Base-by-base conservation (phyloP, 495 filamentous ascomycete species). In the Penicillium ochrochloron region DNA sequence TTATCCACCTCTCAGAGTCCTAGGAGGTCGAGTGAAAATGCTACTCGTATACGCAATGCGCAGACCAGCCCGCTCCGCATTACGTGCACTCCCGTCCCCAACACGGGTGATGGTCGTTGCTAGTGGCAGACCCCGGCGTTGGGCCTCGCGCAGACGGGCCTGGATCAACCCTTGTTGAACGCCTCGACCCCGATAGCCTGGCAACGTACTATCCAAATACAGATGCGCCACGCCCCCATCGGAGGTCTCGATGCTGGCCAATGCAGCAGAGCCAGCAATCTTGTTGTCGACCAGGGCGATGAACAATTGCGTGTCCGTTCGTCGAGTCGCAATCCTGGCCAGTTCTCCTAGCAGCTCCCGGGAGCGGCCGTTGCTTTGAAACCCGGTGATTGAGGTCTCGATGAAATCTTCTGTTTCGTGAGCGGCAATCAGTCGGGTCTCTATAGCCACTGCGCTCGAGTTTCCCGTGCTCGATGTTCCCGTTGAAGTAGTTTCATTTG, bases 1-100 rank as follows among this genome's bases (percentile, higher is more conserved):
- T 21, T 33, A 33, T 25, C 53, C 53, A 15, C 10, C 33, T 46
- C 51, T 44, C 51, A n/a, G 39, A 15, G 15, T 21, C 14, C 23
- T 44, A n/a, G n/a, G n/a, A n/a, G 37, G 60, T 51, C 31, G 46
- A 37, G 9, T 41, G 33, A 66, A 31, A 7, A 63, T 48, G 17
- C 23, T 23, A 14, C 31, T 64, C 3, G 41, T 71, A 39, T 64
- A 66, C 8, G 51, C 68, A 8, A 56, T 9, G 3, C 29, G 19
- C 35, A 71, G 19, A 19, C 60, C 63, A 37, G 60, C 63, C 23
- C 63, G 51, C 41, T 60, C 63, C 27, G 58, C 60, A 48, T 68
- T 71, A 12, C 61, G 63, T 29, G 52, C 63, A 57, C 66, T 66
- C 0, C 63, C 66, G 19, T 62, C 57, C 15, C 61, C 61, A 21